A percentile compares a stretch with the other conserved stretches of the same genome.
These are phyloP conservation scores for Phytopythium mirpurense DNA, from an alignment of 352 stramenopile species.

Conservation along the genomic window DNA sequence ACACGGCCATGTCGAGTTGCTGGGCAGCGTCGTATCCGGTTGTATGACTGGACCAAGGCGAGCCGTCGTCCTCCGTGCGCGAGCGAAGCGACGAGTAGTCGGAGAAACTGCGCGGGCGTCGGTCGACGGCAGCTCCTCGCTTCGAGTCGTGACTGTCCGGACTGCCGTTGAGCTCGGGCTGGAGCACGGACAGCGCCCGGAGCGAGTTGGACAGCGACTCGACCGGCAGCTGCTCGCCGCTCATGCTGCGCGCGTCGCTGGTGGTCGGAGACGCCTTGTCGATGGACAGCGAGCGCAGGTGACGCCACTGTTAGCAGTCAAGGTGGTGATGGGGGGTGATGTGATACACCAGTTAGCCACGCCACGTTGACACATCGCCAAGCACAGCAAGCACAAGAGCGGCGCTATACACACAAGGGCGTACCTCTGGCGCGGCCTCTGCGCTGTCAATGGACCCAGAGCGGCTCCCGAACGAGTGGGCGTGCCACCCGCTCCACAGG, in stretches of 20 bases:
- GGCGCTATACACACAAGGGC: neutral
- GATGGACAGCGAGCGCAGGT: constrained; percentile 31
- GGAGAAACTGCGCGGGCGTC: constrained; percentile 54
- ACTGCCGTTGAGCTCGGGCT: neutral
- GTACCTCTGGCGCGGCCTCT: constrained; percentile 4
- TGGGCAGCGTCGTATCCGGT: neutral
- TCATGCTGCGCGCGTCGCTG: constrained; percentile 9
- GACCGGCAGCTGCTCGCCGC: constrained; percentile 25
- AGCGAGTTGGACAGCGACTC: constrained; percentile 36
- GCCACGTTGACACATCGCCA: too few relatives aligned
- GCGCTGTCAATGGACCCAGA: constrained; percentile 17
- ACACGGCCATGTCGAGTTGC: neutral
- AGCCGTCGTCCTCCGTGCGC: constrained; percentile 11
- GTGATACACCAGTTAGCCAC: neutral
- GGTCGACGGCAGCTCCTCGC: neutral
- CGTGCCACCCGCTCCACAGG: constrained; percentile 34
- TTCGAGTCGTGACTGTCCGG: neutral
- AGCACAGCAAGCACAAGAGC: neutral
- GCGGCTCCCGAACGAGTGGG: constrained; percentile 24
- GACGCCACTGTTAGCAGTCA: constrained; percentile 19
- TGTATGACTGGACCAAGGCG: constrained; percentile 10
- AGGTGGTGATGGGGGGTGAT: too few relatives aligned
- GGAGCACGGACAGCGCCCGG: constrained; percentile 33
- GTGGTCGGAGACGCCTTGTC: constrained; percentile 16
- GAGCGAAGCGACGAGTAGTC: constrained; percentile 50